A percentile compares a stretch with the other conserved stretches of the same genome.
These are phyloP conservation scores for Rostrohypoxylon terebratum DNA, from an alignment of 495 filamentous ascomycete species.

Conservation along the genomic window DNA sequence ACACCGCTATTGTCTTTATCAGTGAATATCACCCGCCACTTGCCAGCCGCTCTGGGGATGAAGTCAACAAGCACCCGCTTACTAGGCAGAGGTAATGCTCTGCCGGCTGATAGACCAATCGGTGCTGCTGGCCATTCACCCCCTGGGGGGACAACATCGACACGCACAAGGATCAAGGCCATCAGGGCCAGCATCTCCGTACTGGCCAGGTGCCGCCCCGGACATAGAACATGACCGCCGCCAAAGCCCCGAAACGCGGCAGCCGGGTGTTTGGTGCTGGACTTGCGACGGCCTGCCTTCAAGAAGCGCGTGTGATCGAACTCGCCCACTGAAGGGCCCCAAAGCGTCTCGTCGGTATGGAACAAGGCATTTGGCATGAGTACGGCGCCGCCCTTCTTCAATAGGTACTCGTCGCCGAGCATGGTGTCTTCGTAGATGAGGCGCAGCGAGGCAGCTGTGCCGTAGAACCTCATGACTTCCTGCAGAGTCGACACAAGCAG, in stretches of 20 bases:
- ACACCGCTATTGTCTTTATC: constrained; percentile 14
- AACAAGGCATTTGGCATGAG: constrained; percentile 11
- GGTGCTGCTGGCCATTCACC: constrained; percentile 8
- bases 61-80: constrained; percentile 11
- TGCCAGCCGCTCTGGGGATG: constrained; percentile 12
- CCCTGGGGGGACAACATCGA: constrained; percentile 4
- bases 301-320: constrained; percentile 12
- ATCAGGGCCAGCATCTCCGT: constrained; percentile 14
- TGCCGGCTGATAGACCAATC: constrained; percentile 13
- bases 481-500: constrained; percentile 4
- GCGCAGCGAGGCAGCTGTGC: not conserved
- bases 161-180: constrained; percentile 7
- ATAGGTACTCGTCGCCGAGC: constrained; percentile 2
- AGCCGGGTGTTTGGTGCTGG: not conserved
- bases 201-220: not conserved
- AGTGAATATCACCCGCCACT: constrained; percentile 15
- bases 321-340: not conserved
- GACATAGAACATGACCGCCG: constrained; percentile 3
- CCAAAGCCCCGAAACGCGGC: constrained; percentile 4
- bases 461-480: constrained; percentile 7
- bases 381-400: constrained; percentile 9
- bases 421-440: constrained; percentile 9
- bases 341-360: constrained; percentile 9
- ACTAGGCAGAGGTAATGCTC: constrained; percentile 14
- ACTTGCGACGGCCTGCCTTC: not conserved